phyloP scores from a whole-genome alignment of 2,329 filamentous ascomycete genomes.

The Aureobasidium sp. region DNA sequence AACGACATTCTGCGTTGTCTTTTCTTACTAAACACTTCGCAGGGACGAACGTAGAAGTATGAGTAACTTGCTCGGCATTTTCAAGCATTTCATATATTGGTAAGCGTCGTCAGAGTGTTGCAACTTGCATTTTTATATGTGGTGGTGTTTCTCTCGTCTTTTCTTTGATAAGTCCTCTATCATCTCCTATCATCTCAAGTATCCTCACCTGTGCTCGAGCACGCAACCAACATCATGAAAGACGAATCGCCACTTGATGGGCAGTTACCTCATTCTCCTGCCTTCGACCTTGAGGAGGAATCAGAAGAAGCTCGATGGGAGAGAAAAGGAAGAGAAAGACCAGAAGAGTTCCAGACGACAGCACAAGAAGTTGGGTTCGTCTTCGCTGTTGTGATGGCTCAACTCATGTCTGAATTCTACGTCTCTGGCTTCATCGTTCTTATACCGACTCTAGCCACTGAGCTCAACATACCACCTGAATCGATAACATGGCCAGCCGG shows the following conservation, averaged over 20 bases:
- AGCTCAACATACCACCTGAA: slow-evolving; percentile 58
- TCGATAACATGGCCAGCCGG: slow-evolving; percentile 49
- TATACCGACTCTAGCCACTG: slow-evolving; percentile 53
- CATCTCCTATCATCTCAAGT: background rate
- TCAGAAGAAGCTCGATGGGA: slow-evolving; percentile 34
- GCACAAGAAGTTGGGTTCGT: slow-evolving; percentile 55
- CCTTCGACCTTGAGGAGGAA: background rate
- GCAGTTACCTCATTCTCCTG: background rate
- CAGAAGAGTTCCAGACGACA: slow-evolving; percentile 44
- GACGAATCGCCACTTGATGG: background rate
- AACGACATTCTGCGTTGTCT: background rate
- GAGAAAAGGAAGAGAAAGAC: slow-evolving; percentile 53
- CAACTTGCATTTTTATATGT: background rate
- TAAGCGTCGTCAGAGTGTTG: background rate
- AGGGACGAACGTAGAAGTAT: background rate
- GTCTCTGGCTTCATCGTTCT: slow-evolving; percentile 66
- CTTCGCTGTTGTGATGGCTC: slow-evolving; percentile 37
- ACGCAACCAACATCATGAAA: background rate
- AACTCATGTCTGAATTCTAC: slow-evolving; percentile 53
- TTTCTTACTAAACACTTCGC: background rate
- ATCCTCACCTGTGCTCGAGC: background rate
- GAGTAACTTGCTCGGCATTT: background rate
- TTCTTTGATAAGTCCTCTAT: background rate
- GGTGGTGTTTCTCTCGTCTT: background rate
- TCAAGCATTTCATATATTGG: background rate